Evolutionary conservation across 805 yeast species (phyloP), one percentile per base, ranked within the genome.

Genomic region (Hemisphaericaspora nanyangensis): DNA sequence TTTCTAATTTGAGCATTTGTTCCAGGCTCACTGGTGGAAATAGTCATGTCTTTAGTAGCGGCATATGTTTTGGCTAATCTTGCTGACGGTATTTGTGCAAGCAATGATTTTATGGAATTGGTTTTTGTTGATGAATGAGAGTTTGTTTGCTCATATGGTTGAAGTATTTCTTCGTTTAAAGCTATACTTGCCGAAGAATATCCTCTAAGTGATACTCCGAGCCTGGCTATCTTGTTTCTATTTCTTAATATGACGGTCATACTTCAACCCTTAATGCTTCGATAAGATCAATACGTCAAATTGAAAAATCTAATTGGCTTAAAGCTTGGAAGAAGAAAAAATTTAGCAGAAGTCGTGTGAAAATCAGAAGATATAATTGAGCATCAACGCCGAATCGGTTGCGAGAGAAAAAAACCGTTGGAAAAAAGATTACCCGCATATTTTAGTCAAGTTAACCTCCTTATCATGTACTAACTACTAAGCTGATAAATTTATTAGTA

Each of bases 101-200:
- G 15, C 4, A 30, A 35, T 16, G 18, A 25, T 20, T 29, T 18
- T 19, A 26, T 27, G 8, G 8, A 7, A 6, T 24, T 17, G 13
- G n/a, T 4, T 15, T 15, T 3, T 16, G 31, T 3, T 7, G 16
- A 16, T 30, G 35, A 22, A 8, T 22, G 8, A 12, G 26, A 10
- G 12, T 36, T 31, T 17, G 5, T 25, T 11, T 20, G 25, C 17
- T 43, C 40, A 20, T 34, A 37, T 10, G 37, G 6, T 25, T n/a
- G 20, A 11, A 40, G 25, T 5, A 37, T 29, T 19, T 46, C 50
- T 10, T 41, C 53, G 31, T 36, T 39, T 26, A 49, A 29, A 6
- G 43, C 29, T 5, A 45, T 34, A 5, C 53, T 35, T 12, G 22
- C 31, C 7, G 42, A 34, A 12, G 46, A 39, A 30, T 39, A 33